Evolutionary conservation across 2,329 filamentous ascomycete genomes (phyloP), one percentile per base, ranked within the genome.

Genomic region (Onygenales sp.): DNA sequence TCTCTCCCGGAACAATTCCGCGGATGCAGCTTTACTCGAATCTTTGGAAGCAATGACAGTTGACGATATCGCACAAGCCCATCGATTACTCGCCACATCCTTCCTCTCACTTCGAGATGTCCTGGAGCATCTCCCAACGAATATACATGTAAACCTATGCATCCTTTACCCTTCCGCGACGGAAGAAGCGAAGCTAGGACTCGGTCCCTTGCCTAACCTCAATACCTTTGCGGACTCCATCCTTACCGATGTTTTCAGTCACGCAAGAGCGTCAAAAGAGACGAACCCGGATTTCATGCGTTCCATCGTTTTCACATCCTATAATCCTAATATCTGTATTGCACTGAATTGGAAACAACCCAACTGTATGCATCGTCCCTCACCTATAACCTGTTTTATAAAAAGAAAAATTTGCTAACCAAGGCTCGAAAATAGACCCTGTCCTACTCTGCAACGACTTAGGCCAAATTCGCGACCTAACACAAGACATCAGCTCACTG

Each of bases 261-360:
- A 97, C 68, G 91, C 91, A 2, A 82, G 92, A 44, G 61, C 80
- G 62, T 58, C 88, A 69, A 77, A 84, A 54, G 78, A 84, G 55
- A 73, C 75, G 57, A 83, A 82, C 1, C 83, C 88, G 7, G 84
- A 88, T 52, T 82, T 84, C 13, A 84, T 93, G 60, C 80, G 91
- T 42, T 95, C 88, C 10, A 85, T 98, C 51, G 88, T 96, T 9
- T 96, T 98, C 68, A 94, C 88, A 62, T 95, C 89, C 21, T 95
- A 92, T 70, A 96, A 95, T 66, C 78, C 88, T 10, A 86, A 85
- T 58, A 81, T 97, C 17, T 98, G 93, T 71, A 94, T 88, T 13
- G 91, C 92, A 4, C 74, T 98, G 62, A 98, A 98, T 71, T 98
- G 93, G 93, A 98, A 98, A 70, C 93, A 98, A 69, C 93, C 93